Evolutionary conservation across 768 basidiomycete genomes (phyloP).

Genomic region (Rhodotorula taiwanensis): DNA sequence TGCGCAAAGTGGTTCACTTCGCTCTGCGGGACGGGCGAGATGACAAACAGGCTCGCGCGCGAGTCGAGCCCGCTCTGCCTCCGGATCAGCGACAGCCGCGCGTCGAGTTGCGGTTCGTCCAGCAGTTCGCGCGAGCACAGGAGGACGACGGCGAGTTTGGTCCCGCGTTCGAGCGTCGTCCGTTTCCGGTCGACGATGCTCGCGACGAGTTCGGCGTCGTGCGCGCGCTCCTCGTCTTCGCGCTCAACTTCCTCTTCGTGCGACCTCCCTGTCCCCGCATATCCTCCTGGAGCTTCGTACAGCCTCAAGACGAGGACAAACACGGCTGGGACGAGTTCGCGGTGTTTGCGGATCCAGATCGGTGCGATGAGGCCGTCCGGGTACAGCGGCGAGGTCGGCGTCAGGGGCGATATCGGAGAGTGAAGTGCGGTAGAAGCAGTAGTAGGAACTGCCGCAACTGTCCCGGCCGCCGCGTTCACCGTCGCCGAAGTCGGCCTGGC

Average conservation of each 20-base stretch:
- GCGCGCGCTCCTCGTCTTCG: conserved; percentile 62
- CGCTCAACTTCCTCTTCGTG: conserved; percentile 42
- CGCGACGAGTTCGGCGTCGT: conserved; percentile 68
- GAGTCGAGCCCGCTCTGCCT: conserved; percentile 83
- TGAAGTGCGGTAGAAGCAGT: conserved; percentile 49
- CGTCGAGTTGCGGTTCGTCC: conserved; percentile 77
- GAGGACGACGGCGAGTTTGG: conserved; percentile 90
- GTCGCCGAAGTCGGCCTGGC: conserved; percentile 47
- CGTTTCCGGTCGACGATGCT: conserved; percentile 77
- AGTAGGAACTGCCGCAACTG: not conserved
- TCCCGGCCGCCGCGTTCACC: too few relatives aligned
- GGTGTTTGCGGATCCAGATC: conserved; percentile 96
- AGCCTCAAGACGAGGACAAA: conserved; percentile 85
- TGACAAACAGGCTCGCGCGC: conserved; percentile 83
- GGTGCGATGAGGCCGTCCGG: conserved; percentile 96
- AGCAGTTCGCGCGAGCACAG: conserved; percentile 81
- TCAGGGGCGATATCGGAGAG: conserved; percentile 89
- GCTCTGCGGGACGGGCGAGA: conserved; percentile 78
- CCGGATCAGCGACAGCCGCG: conserved; percentile 76
- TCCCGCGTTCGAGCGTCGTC: conserved; percentile 69
- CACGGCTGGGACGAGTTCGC: conserved; percentile 79
- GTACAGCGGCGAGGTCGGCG: conserved; percentile 76
- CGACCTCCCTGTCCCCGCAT: conserved; percentile 36
- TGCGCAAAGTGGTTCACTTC: conserved; percentile 84
- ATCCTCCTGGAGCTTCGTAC: conserved; percentile 53